Evolutionary conservation across 208 protist genomes (phyloP), one percentile per base, ranked within the genome.

Genomic region (Borovskyia barvae): DNA sequence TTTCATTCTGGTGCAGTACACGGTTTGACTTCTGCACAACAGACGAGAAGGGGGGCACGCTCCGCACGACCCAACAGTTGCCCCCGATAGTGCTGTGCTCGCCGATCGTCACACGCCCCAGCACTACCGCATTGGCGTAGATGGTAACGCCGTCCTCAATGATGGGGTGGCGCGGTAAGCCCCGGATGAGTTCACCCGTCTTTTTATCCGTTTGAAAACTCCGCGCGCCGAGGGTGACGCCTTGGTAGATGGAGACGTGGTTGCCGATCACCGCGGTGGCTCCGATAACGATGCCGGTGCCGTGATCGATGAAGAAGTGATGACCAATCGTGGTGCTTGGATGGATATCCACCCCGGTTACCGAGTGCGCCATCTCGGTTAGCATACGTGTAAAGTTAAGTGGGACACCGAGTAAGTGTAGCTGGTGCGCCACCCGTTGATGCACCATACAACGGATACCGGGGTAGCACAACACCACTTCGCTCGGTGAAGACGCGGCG

Each of bases 281-380:
- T 11, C 91, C 91, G 40, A 96, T 87, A 6, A 96, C 90, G 41
- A 96, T 73, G 33, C 91, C 91, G 12, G 77, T 91, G 35, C 87
- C 91, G 79, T 97, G 91, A 65, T 97, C 91, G 62, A 97, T 92
- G 61, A 92, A 92, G 46, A 94, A 90, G 68, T 89, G 82, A 48
- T 87, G 75, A 5, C 88, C 88, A 37, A 97, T 87, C 3, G 66
- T 43, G 6, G 89, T 89, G 41, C 55, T 51, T 6, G 91, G 91
- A 71, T 97, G 91, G 42, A 97, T 97, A 49, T 97, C 91, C 43
- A 97, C 86, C 6, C 77, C 84, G 7, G 84, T 91, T 19, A 55
- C 20, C 4, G 73, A 56, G 53, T 91, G 84, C 22, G 84, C 84
- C 33, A 85, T 81, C 35, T 83, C 77, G 2, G 85, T 92, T 36